Percentiles rank a stretch among this genome's conserved stretches.
phyloP scores from a whole-genome alignment of 345 rosid genomes.

The Gossypium ekmanianum region DNA sequence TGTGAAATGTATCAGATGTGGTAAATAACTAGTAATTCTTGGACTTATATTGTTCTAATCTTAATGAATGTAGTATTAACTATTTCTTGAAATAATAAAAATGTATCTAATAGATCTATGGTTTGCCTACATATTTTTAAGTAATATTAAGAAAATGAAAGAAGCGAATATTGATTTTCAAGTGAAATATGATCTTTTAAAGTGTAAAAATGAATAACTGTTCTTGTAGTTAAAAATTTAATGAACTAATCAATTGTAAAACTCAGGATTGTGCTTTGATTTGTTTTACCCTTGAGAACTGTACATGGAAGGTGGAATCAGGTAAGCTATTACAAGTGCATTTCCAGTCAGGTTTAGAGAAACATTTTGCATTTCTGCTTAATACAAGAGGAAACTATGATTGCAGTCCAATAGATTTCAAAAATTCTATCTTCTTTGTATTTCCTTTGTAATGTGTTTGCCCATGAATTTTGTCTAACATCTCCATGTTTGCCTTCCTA shows the following conservation, averaged over 20 bases:
- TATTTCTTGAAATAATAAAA: not conserved
- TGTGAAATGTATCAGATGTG: not conserved
- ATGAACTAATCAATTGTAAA: not conserved
- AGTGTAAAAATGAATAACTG: not conserved
- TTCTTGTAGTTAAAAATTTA: not conserved
- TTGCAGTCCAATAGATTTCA: not conserved
- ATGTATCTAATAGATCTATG: not conserved
- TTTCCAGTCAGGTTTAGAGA: not conserved
- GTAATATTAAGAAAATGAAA: not conserved
- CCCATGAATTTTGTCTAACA: not conserved
- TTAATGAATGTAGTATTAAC: not conserved
- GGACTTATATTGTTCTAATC: not conserved
- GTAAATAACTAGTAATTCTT: not conserved
- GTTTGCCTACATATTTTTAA: not conserved
- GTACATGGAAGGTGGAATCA: not conserved
- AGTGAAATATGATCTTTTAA: not conserved
- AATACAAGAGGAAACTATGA: constrained; percentile 4
- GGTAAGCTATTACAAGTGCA: not conserved
- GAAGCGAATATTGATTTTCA: not conserved
- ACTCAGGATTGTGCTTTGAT: not conserved
- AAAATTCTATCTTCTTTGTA: not conserved
- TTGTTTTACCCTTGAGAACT: constrained; percentile 1
- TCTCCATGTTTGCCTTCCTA: not conserved
- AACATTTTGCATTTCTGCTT: not conserved
- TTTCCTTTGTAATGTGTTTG: not conserved